Evolutionary conservation across 768 basidiomycete species (phyloP), one percentile per base, ranked within the genome.

Genomic region (Suillus cothurnatus): DNA sequence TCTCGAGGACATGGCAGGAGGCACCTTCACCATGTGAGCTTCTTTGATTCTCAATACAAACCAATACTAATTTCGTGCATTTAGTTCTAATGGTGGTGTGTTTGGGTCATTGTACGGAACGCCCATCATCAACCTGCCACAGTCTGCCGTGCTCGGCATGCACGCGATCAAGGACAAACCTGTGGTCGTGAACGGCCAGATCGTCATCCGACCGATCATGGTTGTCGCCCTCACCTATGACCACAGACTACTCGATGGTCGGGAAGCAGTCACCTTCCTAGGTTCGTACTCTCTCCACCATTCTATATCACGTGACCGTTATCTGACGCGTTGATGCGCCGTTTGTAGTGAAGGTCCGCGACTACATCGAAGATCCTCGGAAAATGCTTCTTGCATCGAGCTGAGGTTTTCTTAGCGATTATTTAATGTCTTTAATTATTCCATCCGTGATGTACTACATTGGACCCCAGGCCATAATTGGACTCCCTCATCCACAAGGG

Each of bases 1-100:
- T n/a, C 85, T 99, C 61, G 97, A 98, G 77, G 97, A 99, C 77
- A 98, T 98, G 97, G 85, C 95, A 39, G 97, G 97, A 58, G 97
- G 97, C 61, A 90, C 94, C n/a, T 98, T 99, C 85, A 99, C 97
- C 69, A 98, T 98, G 94, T 95, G 70, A 68, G 91, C 80, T 43
- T 39, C 38, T 61, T 19, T 43, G 34, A 39, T 47, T 6, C 26
- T 26, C 38, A 59, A 41, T 21, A 1, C 19, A 39, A 11, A 21
- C 3, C 12, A 21, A 28, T 4, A 50, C 23, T 64, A 9, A 61
- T 49, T 52, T 71, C 7, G 8, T 9, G 21, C 32, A 6, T 66
- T 36, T 68, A 97, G 95, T 78, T 99, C 97, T 47, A 99, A 99
- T 74, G 97, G 97, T 56, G 97, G 97, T 71, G 97, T 99, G 74